Evolutionary conservation across 2,329 filamentous ascomycete genomes (phyloP).

Genomic region (Chaetomium globosum): DNA sequence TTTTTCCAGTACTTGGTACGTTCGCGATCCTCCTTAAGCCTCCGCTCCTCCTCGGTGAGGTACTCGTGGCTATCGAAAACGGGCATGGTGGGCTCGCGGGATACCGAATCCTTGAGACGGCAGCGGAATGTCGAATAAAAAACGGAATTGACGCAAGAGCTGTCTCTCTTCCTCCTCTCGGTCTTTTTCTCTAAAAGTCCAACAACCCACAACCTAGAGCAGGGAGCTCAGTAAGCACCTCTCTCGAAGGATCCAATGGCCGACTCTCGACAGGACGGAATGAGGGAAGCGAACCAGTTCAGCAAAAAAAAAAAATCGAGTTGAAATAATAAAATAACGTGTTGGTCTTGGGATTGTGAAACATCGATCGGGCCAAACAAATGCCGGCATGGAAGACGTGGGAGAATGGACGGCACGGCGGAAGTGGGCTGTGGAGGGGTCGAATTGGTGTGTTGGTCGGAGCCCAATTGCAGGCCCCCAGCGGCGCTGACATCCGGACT

Average conservation of each 20-base stretch:
- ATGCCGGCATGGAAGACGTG: constrained; percentile 5
- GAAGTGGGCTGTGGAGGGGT: constrained; percentile 14
- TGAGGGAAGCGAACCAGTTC: neutral
- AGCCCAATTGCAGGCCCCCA: constrained; percentile 13
- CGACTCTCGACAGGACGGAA: neutral
- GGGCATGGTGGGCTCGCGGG: constrained; percentile 65
- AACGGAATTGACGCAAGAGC: neutral
- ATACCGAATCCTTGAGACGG: neutral
- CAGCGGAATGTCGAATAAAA: neutral
- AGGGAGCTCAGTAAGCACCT: constrained; percentile 22
- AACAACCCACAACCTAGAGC: constrained; percentile 2
- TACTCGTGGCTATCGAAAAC: constrained; percentile 86
- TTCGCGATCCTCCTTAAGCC: constrained; percentile 81
- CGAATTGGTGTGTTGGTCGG: constrained; percentile 16
- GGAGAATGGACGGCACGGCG: neutral
- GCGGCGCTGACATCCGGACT: constrained; percentile 18
- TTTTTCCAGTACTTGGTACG: constrained; percentile 94
- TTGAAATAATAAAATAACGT: constrained; percentile 6
- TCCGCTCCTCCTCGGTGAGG: constrained; percentile 85
- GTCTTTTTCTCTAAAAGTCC: neutral
- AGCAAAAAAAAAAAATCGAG: neutral
- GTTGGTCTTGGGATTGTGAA: constrained; percentile 12
- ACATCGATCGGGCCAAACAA: constrained; percentile 4
- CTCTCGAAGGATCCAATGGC: neutral
- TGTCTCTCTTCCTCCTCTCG: neutral